Evolutionary conservation across 345 rosid genomes (phyloP), one percentile per base, ranked within the genome.

Genomic region (Populus pruinosa): DNA sequence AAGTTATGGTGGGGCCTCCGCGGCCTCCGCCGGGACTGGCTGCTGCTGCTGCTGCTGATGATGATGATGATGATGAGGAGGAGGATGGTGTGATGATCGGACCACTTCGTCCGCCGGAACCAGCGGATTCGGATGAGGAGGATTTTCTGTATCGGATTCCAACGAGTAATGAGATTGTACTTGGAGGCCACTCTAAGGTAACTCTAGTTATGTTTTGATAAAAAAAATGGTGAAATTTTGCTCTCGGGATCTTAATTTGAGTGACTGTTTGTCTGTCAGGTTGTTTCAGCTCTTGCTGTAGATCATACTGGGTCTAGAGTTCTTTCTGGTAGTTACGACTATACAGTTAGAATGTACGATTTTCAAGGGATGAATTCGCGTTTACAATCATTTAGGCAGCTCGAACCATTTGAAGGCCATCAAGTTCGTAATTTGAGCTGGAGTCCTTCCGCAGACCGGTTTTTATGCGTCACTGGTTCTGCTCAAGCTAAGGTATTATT

Each of bases 311-410:
- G 98, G n/a, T 94, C 99, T 59, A 86, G 98, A 72, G 97, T 93
- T 75, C 97, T 93, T 31, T 90, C 99, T 0, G 98, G 99, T 21
- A 92, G 99, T 84, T 93, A 90, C 80, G 99, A 96, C 84, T 96
- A 96, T 69, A 81, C 93, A 20, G 93, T 93, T 59, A 87, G 94
- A 17, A 93, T 96, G 99, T 93, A 85, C 67, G 99, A 96, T 68
- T 96, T 96, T 79, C 97, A 91, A 96, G 99, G 99, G 75, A 96
- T 96, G 99, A 93, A 89, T 86, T 83, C 97, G 0, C 92, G 88
- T 21, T 85, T 96, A 47, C 90, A 93, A 69, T 96, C 99, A 36
- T 96, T 96, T 82, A 90, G 99, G 70, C 96, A 93, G 81, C 87
- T 96, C 18, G 98, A 96, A 84, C 99, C 99, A 31, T 88, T 79